These are phyloP conservation scores for Teunomyces kruisii DNA, from an alignment of 805 yeast species.

Conservation along the genomic window DNA sequence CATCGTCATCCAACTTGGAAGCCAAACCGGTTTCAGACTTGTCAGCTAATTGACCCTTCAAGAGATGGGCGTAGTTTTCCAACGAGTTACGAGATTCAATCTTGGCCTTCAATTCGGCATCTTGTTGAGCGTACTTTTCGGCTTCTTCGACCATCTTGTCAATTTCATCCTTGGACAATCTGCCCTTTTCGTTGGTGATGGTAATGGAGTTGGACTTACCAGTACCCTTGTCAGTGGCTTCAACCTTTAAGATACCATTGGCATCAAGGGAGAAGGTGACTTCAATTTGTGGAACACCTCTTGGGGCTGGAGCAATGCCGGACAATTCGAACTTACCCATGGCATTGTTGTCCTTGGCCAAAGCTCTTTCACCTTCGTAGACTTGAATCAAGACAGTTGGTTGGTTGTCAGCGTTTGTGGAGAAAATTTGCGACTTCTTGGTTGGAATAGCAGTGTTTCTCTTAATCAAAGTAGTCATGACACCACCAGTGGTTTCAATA, in stretches of 20 bases:
- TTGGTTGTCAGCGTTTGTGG: conserved; percentile 98
- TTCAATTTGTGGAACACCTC: conserved; percentile 99
- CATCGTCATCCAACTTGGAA: conserved; percentile 81
- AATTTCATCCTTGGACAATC: conserved; percentile 93
- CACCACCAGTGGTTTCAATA: conserved; percentile 99
- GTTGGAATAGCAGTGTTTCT: conserved; percentile 99
- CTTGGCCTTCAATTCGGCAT: conserved; percentile 44
- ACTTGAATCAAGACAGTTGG: conserved; percentile 99
- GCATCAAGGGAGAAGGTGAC: conserved; percentile 99
- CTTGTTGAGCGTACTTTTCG: conserved; percentile 70
- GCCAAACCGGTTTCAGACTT: conserved; percentile 53
- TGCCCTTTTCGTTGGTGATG: conserved; percentile 98
- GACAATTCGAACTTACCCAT: conserved; percentile 98
- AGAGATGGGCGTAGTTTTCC: conserved; percentile 45
- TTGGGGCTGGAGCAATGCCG: conserved; percentile 97
- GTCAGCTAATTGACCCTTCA: conserved; percentile 47
- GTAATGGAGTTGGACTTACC: conserved; percentile 98
- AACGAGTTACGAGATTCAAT: conserved; percentile 44
- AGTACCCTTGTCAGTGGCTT: conserved; percentile 97
- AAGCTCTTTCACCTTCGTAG: conserved; percentile 99
- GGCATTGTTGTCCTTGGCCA: conserved; percentile 95
- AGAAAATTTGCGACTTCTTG: conserved; percentile 97
- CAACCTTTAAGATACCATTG: conserved; percentile 98
- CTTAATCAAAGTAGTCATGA: conserved; percentile 98
- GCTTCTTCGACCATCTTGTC: conserved; percentile 99